Percentiles rank a stretch among this genome's conserved stretches.
These are phyloP conservation scores for Stagonosporopsis tanaceti DNA, from an alignment of 2,329 filamentous ascomycete species.

Conservation along the genomic window DNA sequence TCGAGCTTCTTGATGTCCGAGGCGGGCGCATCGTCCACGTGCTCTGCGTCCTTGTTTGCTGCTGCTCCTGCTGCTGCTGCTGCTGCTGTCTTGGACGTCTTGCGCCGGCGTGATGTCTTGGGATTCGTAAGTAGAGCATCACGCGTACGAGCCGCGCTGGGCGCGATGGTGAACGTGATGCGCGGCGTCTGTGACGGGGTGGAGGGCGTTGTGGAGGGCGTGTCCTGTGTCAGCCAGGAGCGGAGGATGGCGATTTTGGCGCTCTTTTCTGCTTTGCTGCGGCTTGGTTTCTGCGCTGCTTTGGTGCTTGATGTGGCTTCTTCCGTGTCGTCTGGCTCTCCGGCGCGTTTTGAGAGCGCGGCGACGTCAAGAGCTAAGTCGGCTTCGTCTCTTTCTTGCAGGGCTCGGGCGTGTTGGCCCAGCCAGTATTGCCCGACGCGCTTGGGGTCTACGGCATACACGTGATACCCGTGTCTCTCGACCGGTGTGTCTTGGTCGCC, in stretches of 20 bases:
- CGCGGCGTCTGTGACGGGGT: constrained; percentile 16
- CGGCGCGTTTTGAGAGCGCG: neutral
- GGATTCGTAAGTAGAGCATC: constrained; percentile 14
- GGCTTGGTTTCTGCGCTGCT: constrained; percentile 45
- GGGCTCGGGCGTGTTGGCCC: constrained; percentile 21
- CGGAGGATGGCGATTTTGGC: constrained; percentile 70
- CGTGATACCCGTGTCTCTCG: constrained; percentile 15
- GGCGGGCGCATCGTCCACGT: neutral
- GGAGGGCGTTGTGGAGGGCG: constrained; percentile 14
- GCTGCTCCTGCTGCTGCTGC: neutral
- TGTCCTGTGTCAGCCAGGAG: constrained; percentile 38
- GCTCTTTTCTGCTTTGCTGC: constrained; percentile 59
- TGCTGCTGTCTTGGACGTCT: neutral
- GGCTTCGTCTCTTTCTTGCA: constrained; percentile 13
- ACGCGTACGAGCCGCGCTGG: constrained; percentile 11
- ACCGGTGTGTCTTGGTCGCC: too few relatives aligned
- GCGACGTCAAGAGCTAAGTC: constrained; percentile 14
- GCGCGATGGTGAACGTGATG: constrained; percentile 28
- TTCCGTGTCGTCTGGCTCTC: constrained; percentile 17
- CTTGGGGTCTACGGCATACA: constrained; percentile 47
- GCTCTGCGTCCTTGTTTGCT: neutral
- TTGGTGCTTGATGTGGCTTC: neutral
- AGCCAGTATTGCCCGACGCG: constrained; percentile 51
- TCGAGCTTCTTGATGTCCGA: constrained; percentile 68
- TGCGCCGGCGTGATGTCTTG: neutral